These are phyloP conservation scores for Lichenothelia convexa DNA, from an alignment of 495 filamentous ascomycete genomes.

Conservation along the genomic window DNA sequence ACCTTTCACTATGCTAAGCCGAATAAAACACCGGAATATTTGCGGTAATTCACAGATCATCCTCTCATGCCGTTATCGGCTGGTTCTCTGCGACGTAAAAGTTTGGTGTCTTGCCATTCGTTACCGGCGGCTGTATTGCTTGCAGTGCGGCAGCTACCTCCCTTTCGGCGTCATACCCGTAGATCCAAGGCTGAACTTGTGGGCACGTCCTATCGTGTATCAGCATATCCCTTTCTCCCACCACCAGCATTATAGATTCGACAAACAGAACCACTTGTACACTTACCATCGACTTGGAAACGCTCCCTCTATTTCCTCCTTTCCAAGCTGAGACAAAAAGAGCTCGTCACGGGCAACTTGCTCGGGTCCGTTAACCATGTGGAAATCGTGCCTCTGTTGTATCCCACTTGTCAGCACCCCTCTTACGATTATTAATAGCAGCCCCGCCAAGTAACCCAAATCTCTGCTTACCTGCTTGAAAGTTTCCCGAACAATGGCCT, in stretches of 20 bases:
- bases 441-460: background rate
- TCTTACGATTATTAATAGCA: background rate
- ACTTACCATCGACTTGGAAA: conserved; percentile 12
- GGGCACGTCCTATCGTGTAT: conserved; percentile 8
- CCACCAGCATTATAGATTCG: no score
- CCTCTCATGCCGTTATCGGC: no score
- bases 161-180: conserved; percentile 14
- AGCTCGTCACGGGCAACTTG: conserved; percentile 14
- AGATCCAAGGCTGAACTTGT: conserved; percentile 14
- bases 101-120: no score
- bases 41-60: no score
- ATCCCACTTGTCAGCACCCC: background rate
- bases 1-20: no score
- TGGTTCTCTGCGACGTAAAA: no score
- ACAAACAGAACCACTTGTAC: background rate
- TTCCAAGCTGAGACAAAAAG: conserved; percentile 11
- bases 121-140: no score
- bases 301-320: conserved; percentile 7
- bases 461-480: conserved; percentile 6
- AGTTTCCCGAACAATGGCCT: conserved; percentile 14
- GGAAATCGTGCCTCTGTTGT: conserved; percentile 8
- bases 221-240: background rate
- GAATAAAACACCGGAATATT: no score
- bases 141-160: conserved; percentile 8
- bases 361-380: conserved; percentile 13